Evolutionary conservation across 2,329 filamentous ascomycete genomes (phyloP), one percentile per base, ranked within the genome.

Genomic region (Microdochium trichocladiopsis): DNA sequence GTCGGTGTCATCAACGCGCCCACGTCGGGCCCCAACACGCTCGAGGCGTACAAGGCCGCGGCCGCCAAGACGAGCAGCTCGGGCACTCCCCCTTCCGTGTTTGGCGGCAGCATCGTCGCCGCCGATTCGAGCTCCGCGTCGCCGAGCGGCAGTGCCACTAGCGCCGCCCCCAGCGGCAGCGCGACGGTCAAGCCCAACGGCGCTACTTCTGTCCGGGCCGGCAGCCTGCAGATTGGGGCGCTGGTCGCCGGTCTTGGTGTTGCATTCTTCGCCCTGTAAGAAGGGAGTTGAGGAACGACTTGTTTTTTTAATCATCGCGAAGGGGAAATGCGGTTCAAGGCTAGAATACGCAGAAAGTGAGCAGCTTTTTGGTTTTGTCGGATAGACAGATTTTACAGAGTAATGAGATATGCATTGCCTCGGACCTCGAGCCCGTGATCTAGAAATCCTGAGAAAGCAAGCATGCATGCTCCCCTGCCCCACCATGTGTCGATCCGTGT

Each of bases 1-100:
- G 77, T 80, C 48, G 78, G 78, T 50, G 78, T 78, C 51, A 76
- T 80, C 63, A 85, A 77, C 69, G 16, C 41, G 14, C 41, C 41
- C 12, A 18, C 41, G 5, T 21, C 18, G n/a, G 41, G 41, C 28
- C 8, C 8, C 41, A 45, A 45, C n/a, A 45, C 41, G 4, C 10
- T 45, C 6, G 41, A 16, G 3, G 12, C 41, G 3, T 45, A 45
- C 41, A 45, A 45, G 41, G 11, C n/a, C 16, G 41, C 16, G 41
- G 41, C 41, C 12, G 41, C 10, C 14, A 12, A 12, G 4, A 8
- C 41, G n/a, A 45, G 41, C 41, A 8, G 6, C 41, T 45, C 41
- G 18, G 21, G 12, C 41, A 23, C 41, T 18, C 41, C 41, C 6
- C 4, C 41, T 18, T 5, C 3, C 21, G 41, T 45, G 16, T 45